Percentiles rank a stretch among this genome's conserved stretches.
Conservation (phyloP, 345 rosid species). For the Isatis tinctoria region DNA sequence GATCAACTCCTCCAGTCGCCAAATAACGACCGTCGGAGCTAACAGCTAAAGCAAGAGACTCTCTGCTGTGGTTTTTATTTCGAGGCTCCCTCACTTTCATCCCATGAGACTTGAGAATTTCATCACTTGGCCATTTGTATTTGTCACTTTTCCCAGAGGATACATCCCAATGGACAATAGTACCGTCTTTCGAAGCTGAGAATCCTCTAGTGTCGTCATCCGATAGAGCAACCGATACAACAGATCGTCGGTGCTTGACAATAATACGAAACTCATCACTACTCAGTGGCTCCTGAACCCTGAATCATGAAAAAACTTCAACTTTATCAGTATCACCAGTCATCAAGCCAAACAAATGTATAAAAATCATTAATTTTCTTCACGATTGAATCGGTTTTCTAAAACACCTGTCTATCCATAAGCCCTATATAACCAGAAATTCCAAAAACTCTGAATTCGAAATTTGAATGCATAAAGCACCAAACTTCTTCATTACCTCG, state of each 20-base stretch:
- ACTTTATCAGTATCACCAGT: conserved; percentile 9
- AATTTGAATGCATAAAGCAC: not conserved
- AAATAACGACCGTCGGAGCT: conserved; percentile 91
- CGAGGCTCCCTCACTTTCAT: conserved; percentile 68
- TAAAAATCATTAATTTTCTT: not conserved
- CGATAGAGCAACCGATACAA: conserved; percentile 77
- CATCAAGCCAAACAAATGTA: not conserved
- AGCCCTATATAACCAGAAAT: not conserved
- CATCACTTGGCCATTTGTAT: conserved; percentile 77
- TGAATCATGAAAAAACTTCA: conserved; percentile 25
- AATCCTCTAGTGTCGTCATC: conserved; percentile 83
- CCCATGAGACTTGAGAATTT: conserved; percentile 65
- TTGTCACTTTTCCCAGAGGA: conserved; percentile 58
- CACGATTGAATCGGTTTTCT: not conserved
- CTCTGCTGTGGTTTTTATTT: conserved; percentile 64
- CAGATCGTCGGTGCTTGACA: conserved; percentile 75
- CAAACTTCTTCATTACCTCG: conserved; percentile 48
- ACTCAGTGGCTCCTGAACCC: conserved; percentile 66
- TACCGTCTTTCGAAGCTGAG: conserved; percentile 92
- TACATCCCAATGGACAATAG: conserved; percentile 84
- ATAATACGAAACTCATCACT: conserved; percentile 44
- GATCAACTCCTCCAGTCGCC: conserved; percentile 92
- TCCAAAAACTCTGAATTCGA: not conserved
- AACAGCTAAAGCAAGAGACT: conserved; percentile 75
- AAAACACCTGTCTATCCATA: not conserved